Base-by-base conservation (phyloP, 768 basidiomycete species). In the Lentinula lateritia region DNA sequence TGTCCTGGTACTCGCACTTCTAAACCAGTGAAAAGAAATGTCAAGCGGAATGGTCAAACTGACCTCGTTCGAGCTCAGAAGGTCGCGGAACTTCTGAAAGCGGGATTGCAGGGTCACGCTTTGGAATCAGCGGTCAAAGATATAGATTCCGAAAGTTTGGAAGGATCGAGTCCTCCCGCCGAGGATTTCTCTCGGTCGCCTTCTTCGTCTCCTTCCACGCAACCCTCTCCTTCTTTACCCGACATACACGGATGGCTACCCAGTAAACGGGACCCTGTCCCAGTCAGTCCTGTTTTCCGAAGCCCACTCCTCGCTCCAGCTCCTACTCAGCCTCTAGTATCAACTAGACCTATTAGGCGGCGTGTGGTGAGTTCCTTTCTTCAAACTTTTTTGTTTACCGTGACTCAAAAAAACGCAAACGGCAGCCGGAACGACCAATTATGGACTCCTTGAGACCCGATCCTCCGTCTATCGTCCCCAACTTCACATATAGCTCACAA, bases 91-190 rank as follows among this genome's bases (percentile, higher is more conserved):
- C 68, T 86, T 6, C 70, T 86, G 53, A 72, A 81, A 50, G 71
- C 75, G 0, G 85, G 85, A 3, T 82, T 83, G 64, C 61, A 73
- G 32, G 85, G 84, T 12, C 65, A 73, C 12, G 82, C 83, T 28
- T 70, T 86, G 16, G 78, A 77, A 59, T 68, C 62, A 36, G 83
- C 81, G 1, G 74, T 83, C 63, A 74, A 69, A 61, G 61, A 67
- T 50, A 72, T 82, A 15, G 72, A 68, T 42, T 50, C 36, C 3
- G 45, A 59, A n/a, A 48, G 43, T 34, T 48, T 35, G 9, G 32
- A 20, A 48, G 34, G 23, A 7, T 50, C 34, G 6, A 56, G 55
- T 56, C 3, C 55, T 32, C n/a, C 55, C 16, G 10, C 58, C 2
- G 58, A 52, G 69, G 34, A 34, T 56, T 7, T 60, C 61, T 9